Conservation (phyloP, 1,139 yeast genomes). For the Debaryomycetaceae sp. region DNA sequence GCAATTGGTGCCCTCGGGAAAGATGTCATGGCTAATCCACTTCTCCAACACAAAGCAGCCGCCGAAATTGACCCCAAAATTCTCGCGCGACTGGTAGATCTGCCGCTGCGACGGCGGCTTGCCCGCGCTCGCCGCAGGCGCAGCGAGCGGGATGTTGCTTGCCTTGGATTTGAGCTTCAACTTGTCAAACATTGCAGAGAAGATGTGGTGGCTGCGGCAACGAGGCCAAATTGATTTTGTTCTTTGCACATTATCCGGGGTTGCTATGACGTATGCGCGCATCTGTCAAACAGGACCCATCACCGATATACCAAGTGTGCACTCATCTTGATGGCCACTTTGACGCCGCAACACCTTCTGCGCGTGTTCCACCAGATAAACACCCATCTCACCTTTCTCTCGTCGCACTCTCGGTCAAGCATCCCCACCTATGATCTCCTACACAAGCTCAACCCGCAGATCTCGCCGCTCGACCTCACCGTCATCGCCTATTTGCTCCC, state of each 20-base stretch:
- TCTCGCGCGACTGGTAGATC: conserved; percentile 61
- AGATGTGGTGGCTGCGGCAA: too few relatives aligned
- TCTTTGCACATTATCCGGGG: too few relatives aligned
- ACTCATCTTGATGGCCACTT: too few relatives aligned
- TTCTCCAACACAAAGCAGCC: conserved; percentile 77
- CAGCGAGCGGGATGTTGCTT: conserved; percentile 23
- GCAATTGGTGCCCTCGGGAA: conserved; percentile 47
- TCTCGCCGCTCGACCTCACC: conserved; percentile 54
- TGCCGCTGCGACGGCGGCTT: conserved; percentile 42
- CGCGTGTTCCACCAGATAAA: conserved; percentile 29
- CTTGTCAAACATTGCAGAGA: conserved; percentile 34
- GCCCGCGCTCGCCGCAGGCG: conserved; percentile 27
- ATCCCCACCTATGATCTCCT: conserved; percentile 37
- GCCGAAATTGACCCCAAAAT: conserved; percentile 87
- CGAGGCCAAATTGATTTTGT: too few relatives aligned
- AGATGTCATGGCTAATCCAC: conserved; percentile 60
- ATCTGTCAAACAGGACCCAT: too few relatives aligned
- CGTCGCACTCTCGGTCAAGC: conserved; percentile 39
- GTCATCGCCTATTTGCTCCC: conserved; percentile 62
- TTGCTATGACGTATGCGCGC: too few relatives aligned
- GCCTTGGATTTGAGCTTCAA: conserved; percentile 37
- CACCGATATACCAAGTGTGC: too few relatives aligned
- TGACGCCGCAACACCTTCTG: too few relatives aligned
- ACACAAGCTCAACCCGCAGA: conserved; percentile 25
- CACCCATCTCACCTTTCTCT: conserved; percentile 39